These are phyloP conservation scores for Sugiyamaella paludigena DNA, from an alignment of 1,139 yeast genomes.

Conservation along the genomic window DNA sequence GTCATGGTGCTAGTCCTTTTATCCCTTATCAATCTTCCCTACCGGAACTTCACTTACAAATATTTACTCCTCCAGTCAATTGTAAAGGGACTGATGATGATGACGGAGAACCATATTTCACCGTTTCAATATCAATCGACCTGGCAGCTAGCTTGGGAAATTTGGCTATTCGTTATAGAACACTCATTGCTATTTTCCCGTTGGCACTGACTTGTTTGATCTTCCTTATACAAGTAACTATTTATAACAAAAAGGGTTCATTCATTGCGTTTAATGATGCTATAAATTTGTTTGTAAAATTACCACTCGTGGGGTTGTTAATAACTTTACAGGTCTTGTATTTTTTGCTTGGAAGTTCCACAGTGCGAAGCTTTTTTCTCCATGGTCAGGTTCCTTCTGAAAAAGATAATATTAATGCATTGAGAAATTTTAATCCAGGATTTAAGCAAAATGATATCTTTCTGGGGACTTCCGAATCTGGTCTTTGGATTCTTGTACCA, in stretches of 20 bases:
- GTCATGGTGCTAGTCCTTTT: conserved; percentile 78
- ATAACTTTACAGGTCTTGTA: conserved; percentile 21
- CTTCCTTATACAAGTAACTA: conserved; percentile 28
- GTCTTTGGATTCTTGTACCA: conserved; percentile 53
- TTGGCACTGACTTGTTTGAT: conserved; percentile 30
- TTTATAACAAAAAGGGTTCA: conserved; percentile 31
- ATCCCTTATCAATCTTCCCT: conserved; percentile 50
- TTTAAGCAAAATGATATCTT: conserved; percentile 44
- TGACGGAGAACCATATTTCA: conserved; percentile 23
- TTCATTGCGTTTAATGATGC: conserved; percentile 56
- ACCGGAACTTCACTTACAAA: conserved; percentile 36
- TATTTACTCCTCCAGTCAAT: conserved; percentile 30
- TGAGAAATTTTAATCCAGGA: conserved; percentile 24
- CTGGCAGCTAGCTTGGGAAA: conserved; percentile 38
- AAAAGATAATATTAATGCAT: conserved; percentile 19
- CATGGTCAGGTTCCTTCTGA: conserved; percentile 28
- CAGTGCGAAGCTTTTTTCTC: conserved; percentile 22
- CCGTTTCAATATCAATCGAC: conserved; percentile 33
- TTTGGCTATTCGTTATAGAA: conserved; percentile 37
- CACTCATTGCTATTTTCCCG: conserved; percentile 36
- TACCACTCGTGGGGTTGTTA: conserved; percentile 16
- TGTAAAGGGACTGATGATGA: neutral
- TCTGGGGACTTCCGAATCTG: conserved; percentile 57
- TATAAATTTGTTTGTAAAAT: conserved; percentile 36
- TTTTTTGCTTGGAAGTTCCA: conserved; percentile 20